Evolutionary conservation across 2,329 filamentous ascomycete species (phyloP).

Genomic region (Epichloe festucae): DNA sequence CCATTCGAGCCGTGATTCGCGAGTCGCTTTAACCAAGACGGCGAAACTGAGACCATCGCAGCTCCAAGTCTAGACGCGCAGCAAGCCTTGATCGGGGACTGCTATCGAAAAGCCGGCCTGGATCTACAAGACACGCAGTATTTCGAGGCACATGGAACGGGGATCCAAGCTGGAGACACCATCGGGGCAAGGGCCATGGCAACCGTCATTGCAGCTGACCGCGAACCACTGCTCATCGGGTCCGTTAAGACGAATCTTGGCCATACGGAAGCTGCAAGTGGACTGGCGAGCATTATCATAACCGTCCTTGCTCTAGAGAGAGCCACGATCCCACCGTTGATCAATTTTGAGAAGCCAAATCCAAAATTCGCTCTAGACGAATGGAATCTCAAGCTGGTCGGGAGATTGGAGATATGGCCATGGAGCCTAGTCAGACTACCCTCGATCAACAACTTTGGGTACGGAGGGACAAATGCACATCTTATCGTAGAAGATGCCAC

Average conservation of each 20-base stretch:
- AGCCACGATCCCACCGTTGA: conserved; percentile 12
- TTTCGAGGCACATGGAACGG: too few relatives aligned
- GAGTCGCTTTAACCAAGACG: too few relatives aligned
- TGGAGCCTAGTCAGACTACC: conserved; percentile 7
- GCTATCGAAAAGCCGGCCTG: too few relatives aligned
- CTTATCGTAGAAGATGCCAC: conserved; percentile 12
- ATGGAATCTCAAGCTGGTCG: conserved; percentile 4
- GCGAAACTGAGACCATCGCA: conserved; percentile 2
- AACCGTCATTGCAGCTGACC: conserved; percentile 5
- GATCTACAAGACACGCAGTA: too few relatives aligned
- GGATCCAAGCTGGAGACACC: conserved; percentile 15
- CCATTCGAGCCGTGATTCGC: too few relatives aligned
- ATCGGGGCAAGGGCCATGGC: conserved; percentile 14
- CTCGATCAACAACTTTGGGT: conserved; percentile 25
- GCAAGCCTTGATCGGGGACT: neutral
- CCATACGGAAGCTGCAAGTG: conserved; percentile 12
- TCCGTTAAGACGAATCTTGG: conserved; percentile 18
- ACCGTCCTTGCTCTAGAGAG: conserved; percentile 12
- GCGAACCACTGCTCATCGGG: conserved; percentile 12
- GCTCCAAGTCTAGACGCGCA: conserved; percentile 6
- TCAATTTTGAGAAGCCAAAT: conserved; percentile 12
- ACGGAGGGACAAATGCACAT: conserved; percentile 24
- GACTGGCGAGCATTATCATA: conserved; percentile 14
- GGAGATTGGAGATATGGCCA: too few relatives aligned
- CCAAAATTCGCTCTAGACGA: conserved; percentile 12